These are phyloP conservation scores for Physocladia obscura DNA, from an alignment of 192 early-diverging fungal species.

Conservation along the genomic window DNA sequence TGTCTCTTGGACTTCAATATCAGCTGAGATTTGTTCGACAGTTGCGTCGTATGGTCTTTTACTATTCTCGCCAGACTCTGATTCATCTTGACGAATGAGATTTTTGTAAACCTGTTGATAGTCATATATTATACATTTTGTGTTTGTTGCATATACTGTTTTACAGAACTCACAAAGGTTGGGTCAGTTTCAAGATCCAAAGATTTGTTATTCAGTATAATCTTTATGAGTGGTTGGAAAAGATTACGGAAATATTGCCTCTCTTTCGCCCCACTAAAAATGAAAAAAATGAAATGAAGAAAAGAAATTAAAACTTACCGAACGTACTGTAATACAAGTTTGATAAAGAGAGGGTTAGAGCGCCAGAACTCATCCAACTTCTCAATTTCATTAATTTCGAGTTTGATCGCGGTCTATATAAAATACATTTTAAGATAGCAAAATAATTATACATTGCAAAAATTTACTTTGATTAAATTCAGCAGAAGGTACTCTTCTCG, in stretches of 20 bases:
- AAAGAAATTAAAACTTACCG: conserved; percentile 45
- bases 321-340: conserved; percentile 92
- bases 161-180: conserved; percentile 17
- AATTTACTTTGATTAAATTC: conserved; percentile 81
- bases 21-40: conserved; percentile 75
- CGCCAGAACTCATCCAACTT: conserved; percentile 88
- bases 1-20: conserved; percentile 64
- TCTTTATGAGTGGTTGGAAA: conserved; percentile 77
- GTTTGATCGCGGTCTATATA: conserved; percentile 62
- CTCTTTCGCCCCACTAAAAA: conserved; percentile 84
- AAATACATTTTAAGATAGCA: background rate
- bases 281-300: conserved; percentile 21
- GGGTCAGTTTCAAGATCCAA: conserved; percentile 93
- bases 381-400: conserved; percentile 84
- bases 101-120: conserved; percentile 79
- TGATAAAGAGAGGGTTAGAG: conserved; percentile 96
- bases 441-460: background rate
- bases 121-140: background rate
- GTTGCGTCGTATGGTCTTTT: conserved; percentile 73
- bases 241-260: conserved; percentile 84
- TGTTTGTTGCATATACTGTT: background rate
- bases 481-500: conserved; percentile 95
- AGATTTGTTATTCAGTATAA: conserved; percentile 70
- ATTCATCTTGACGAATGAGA: conserved; percentile 87
- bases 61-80: conserved; percentile 79